Evolutionary conservation across 495 filamentous ascomycete species (phyloP).

Genomic region (Aspergillus mulundensis): DNA sequence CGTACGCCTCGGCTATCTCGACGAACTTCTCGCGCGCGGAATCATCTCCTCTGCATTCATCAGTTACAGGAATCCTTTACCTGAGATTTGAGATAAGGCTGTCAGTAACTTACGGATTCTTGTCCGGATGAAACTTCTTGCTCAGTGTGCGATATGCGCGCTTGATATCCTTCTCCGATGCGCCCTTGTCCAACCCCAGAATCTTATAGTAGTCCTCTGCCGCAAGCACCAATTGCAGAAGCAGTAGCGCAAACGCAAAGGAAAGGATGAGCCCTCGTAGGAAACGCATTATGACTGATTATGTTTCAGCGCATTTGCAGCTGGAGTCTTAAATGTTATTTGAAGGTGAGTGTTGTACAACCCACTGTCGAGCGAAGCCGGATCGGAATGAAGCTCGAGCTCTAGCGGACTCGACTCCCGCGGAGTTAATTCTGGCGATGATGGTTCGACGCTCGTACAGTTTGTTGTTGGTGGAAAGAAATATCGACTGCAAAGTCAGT

Average conservation of each 20-base stretch:
- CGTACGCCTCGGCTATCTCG: constrained; percentile 93
- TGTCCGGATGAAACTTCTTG: constrained; percentile 97
- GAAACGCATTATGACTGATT: constrained; percentile 20
- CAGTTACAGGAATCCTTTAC: neutral
- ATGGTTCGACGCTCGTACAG: neutral
- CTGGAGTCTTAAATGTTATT: neutral
- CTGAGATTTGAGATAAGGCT: neutral
- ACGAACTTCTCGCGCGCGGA: constrained; percentile 88
- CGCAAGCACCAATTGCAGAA: constrained; percentile 51
- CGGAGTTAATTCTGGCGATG: neutral
- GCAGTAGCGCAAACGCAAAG: constrained; percentile 27
- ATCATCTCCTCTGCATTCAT: constrained; percentile 58
- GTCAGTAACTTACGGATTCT: constrained; percentile 81
- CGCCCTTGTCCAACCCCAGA: constrained; percentile 74
- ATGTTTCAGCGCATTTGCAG: neutral
- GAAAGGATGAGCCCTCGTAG: constrained; percentile 12
- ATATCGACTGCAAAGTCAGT: neutral
- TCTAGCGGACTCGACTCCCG: neutral
- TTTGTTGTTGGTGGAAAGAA: neutral
- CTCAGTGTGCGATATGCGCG: constrained; percentile 88
- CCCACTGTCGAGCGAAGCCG: neutral
- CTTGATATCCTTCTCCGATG: constrained; percentile 89
- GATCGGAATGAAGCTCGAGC: neutral
- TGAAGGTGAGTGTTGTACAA: neutral
- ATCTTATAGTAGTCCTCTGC: constrained; percentile 93